Base-by-base conservation (phyloP, 352 stramenopile species). In the Phytophthora hybrid region DNA sequence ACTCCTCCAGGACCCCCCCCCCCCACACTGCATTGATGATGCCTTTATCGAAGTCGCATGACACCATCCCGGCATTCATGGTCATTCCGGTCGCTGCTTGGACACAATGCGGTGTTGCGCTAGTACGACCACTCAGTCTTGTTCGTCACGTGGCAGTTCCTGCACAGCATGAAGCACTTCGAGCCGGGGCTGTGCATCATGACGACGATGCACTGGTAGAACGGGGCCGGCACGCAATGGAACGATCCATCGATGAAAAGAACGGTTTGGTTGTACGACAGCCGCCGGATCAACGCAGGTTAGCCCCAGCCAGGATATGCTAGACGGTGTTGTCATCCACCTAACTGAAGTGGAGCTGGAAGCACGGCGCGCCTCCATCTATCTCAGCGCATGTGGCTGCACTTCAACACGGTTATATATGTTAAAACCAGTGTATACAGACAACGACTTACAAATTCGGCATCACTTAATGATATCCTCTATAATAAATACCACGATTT, bases 281-380 rank as follows among this genome's bases (percentile, higher is more conserved):
- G 37, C 37, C 73, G 49, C 3, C 26, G 1, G 3, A 81, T 41
- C 1, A 76, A 57, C 1, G 31, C 13, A 34, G 74, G 65, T 21
- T 71, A 66, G 5, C 37, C 66, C 69, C 59, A 81, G 2, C 66
- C 14, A 81, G 52, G n/a, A 78, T 65, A 14, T 69, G 54, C 1
- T 69, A 23, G 6, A 63, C 21, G 7, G 54, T 23, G 6, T 26
- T 16, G 9, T 26, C 29, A 13, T 54, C 26, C 49, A 60, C 44
- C 37, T 58, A 76, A 3, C 64, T 58, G 34, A 56, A 63, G 46
- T 71, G 37, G 58, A 76, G 63, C 57, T 69, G 62, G 53, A 72
- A 72, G 47, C 72, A 65, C 18, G 37, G 59, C 2, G 55, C 19
- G 21, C 46, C 58, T 23, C n/a, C 58, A 29, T 23, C 16, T 16